Conservation (phyloP, 169 alveolate species). For the Eimeria brunetti region DNA sequence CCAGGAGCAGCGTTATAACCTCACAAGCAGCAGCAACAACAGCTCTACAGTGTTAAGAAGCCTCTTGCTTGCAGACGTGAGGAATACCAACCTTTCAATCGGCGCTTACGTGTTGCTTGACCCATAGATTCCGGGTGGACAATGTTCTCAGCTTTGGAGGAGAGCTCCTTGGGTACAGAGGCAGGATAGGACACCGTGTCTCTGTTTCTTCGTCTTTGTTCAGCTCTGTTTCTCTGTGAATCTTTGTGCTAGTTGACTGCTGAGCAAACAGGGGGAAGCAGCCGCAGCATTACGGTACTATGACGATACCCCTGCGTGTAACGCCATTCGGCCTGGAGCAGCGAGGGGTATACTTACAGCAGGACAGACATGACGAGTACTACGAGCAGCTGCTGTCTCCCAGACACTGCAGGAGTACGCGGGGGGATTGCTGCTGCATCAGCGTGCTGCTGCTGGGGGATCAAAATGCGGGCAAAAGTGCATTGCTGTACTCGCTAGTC, state of each 20-base stretch:
- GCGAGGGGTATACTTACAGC: constrained; percentile 48
- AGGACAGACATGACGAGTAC: constrained; percentile 42
- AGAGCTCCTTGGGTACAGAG: neutral
- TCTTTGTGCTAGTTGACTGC: neutral
- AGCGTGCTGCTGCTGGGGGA: constrained; percentile 74
- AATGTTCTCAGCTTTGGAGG: neutral
- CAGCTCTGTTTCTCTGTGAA: neutral
- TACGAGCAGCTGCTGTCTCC: constrained; percentile 28
- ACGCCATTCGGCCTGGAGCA: constrained; percentile 81
- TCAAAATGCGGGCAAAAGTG: constrained; percentile 81
- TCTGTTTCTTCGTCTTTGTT: neutral
- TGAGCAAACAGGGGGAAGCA: neutral
- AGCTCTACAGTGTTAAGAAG: neutral
- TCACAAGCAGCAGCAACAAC: neutral
- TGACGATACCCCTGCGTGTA: constrained; percentile 19
- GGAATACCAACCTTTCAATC: neutral
- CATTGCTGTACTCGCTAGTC: constrained; percentile 69
- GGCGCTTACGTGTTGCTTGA: neutral
- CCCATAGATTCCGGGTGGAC: neutral
- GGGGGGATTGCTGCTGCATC: constrained; percentile 23
- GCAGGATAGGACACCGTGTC: neutral
- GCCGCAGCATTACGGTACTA: neutral
- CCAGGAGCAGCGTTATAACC: neutral
- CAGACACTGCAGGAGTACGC: neutral
- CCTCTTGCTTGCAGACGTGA: neutral